These are phyloP conservation scores for Periconia sp. DNA, from an alignment of 2,329 filamentous ascomycete genomes.

Conservation along the genomic window DNA sequence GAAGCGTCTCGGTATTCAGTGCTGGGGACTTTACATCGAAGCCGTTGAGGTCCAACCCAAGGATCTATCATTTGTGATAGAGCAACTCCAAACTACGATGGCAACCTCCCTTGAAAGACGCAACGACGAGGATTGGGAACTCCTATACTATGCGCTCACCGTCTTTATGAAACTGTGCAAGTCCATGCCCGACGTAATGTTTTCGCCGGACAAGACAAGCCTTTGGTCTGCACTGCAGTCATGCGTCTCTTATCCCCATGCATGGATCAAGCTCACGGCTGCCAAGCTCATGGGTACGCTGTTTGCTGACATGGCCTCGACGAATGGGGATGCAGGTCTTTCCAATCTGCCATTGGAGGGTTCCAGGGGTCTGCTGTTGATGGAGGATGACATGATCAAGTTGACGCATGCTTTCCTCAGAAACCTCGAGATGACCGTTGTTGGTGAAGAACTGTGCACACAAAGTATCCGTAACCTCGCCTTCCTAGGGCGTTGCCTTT, in stretches of 20 bases:
- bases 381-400: constrained; percentile 63
- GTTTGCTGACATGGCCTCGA: constrained; percentile 74
- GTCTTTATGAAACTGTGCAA: constrained; percentile 69
- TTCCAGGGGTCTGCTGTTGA: constrained; percentile 70
- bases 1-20: constrained; percentile 72
- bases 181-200: constrained; percentile 63
- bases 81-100: constrained; percentile 54
- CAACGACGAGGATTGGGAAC: constrained; percentile 65
- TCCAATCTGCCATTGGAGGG: constrained; percentile 64
- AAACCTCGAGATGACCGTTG: constrained; percentile 62
- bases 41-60: constrained; percentile 63
- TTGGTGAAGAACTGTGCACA: constrained; percentile 74
- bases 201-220: constrained; percentile 61
- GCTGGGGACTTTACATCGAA: constrained; percentile 83
- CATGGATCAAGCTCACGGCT: constrained; percentile 74
- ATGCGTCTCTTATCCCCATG: constrained; percentile 71
- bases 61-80: constrained; percentile 64
- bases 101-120: constrained; percentile 54
- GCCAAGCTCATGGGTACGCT: constrained; percentile 75
- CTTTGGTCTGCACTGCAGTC: constrained; percentile 72
- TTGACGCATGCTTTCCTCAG: constrained; percentile 59
- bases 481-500: constrained; percentile 71
- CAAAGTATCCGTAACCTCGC: constrained; percentile 80
- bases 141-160: constrained; percentile 73
- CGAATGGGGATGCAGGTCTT: constrained; percentile 57